Conservation (phyloP, 768 basidiomycete genomes). For the Nidula microcarpa region DNA sequence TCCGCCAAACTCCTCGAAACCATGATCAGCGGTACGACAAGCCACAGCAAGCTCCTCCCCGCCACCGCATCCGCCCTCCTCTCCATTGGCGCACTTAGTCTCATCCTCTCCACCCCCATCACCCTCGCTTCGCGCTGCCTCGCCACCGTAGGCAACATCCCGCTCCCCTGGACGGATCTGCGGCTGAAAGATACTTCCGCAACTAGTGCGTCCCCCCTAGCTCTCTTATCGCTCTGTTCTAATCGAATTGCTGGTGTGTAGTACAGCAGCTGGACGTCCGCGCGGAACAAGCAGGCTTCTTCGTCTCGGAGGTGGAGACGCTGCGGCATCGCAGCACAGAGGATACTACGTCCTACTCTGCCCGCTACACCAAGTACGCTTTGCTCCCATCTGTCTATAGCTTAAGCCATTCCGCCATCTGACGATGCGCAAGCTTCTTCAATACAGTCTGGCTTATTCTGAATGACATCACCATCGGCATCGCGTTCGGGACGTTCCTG, state of each 20-base stretch:
- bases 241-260: constrained; percentile 12
- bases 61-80: constrained; percentile 21
- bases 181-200: constrained; percentile 41
- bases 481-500: constrained; percentile 67
- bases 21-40: constrained; percentile 8
- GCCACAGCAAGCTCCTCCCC: constrained; percentile 14
- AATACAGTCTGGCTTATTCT: constrained; percentile 88
- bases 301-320: constrained; percentile 36
- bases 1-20: constrained; percentile 31
- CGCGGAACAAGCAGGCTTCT: constrained; percentile 42
- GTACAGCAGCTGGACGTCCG: constrained; percentile 64
- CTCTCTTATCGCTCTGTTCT: too few species aligned
- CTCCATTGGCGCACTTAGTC: constrained; percentile 7
- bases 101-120: constrained; percentile 11
- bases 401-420: not conserved
- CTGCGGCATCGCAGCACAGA: constrained; percentile 31
- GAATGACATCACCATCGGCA: constrained; percentile 87
- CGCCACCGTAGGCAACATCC: too few species aligned
- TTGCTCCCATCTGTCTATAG: not conserved
- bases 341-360: constrained; percentile 40
- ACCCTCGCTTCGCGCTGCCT: too few species aligned
- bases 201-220: constrained; percentile 21
- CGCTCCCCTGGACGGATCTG: too few species aligned
- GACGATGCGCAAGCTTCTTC: constrained; percentile 62
- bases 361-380: constrained; percentile 66